These are phyloP conservation scores for Fusarium buharicum DNA, from an alignment of 2,329 filamentous ascomycete species.

Conservation along the genomic window DNA sequence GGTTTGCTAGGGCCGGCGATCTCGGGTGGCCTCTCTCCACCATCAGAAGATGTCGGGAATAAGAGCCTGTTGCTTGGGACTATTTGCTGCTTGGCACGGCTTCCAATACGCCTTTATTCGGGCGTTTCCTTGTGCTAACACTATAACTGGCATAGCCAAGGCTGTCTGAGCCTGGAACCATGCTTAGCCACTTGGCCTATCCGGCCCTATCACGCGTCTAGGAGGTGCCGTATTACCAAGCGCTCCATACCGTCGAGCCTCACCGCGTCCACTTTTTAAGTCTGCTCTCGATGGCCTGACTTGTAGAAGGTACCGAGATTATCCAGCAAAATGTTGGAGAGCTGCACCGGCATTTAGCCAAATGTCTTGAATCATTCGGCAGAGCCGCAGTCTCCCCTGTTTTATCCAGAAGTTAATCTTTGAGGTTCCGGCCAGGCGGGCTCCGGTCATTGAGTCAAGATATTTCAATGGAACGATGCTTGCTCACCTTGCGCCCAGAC, in stretches of 20 bases:
- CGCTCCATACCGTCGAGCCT: background rate
- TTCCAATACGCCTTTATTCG: background rate
- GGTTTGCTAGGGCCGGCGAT: conserved; percentile 1
- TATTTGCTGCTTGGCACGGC: background rate
- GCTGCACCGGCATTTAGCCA: background rate
- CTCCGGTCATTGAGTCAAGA: background rate
- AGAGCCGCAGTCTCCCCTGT: conserved; percentile 6
- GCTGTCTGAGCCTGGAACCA: background rate
- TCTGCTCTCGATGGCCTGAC: conserved; percentile 10
- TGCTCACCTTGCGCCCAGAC: conserved; percentile 1
- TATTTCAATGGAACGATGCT: conserved; percentile 2
- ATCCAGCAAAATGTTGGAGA: background rate
- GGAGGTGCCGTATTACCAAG: conserved; percentile 8
- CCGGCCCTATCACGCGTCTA: background rate
- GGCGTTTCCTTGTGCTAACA: background rate
- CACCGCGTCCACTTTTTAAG: background rate
- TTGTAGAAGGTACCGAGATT: conserved; percentile 2
- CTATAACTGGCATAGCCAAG: background rate
- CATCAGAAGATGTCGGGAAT: background rate
- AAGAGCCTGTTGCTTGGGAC: background rate
- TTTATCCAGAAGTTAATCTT: conserved; percentile 8
- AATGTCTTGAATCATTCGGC: background rate
- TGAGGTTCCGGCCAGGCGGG: background rate
- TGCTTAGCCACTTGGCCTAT: background rate
- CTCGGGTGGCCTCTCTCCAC: conserved; percentile 1